Base-by-base conservation (phyloP, 768 basidiomycete species). In the Russula abietina region DNA sequence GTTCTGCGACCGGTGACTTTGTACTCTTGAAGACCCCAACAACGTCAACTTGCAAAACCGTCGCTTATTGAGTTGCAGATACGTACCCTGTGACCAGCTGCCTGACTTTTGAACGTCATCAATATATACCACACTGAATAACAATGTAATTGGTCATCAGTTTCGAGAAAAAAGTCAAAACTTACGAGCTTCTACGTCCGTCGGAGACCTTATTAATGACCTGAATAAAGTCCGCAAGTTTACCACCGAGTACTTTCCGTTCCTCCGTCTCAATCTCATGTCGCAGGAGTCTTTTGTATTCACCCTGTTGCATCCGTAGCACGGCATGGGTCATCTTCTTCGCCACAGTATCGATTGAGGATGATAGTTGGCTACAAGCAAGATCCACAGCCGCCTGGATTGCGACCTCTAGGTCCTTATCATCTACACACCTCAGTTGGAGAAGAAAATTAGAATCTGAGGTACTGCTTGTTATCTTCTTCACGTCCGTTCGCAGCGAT, bases 401-500 rank as follows among this genome's bases (percentile, higher is more conserved):
- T 0, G 57, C 8, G 1, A 39, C 22, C 4, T 46, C 9, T 14
- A 55, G 14, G 12, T 65, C 62, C 12, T 49, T 32, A n/a, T 60
- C 52, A 2, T 33, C 33, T 9, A 68, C 49, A 3, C n/a, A 16
- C 3, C 46, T 49, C 9, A 68, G 22, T 22, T 26, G 8, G 10
- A 46, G 28, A 1, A 69, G 59, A 41, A 68, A 69, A 12, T 17
- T 22, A 1, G 48, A 16, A 45, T 69, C 64, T 2, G 56, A 12
- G n/a, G 54, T 11, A 1, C 2, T 12, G 2, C 1, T 24, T 26
- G 56, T 53, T n/a, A 48, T 33, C 28, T 30, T 41, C 16, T 56
- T 62, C 41, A 59, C 46, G 19, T 66, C 62, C 33, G n/a, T 57
- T 32, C 51, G 22, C 22, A 50, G 36, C 5, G 41, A 39, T 0